Evolutionary conservation across 495 filamentous ascomycete genomes (phyloP).

Genomic region (Lasiosphaeriaceae sp.): DNA sequence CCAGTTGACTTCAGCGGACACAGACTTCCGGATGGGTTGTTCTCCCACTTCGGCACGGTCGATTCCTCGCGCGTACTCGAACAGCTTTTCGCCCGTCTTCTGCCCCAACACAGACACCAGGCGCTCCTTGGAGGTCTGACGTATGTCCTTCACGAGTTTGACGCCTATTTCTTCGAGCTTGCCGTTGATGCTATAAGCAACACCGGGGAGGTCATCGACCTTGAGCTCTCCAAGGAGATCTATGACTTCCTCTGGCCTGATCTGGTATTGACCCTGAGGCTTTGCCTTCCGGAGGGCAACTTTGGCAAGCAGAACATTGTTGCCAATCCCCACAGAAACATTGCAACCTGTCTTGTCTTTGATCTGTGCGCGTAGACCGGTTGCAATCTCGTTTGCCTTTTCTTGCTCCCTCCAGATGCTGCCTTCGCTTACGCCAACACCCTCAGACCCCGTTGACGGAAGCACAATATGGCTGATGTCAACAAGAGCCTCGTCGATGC

Average conservation of each 20-base stretch:
- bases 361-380: slow-evolving; percentile 60
- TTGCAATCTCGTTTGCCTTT: slow-evolving; percentile 72
- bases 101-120: slow-evolving; percentile 71
- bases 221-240: slow-evolving; percentile 70
- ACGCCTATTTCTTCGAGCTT: slow-evolving; percentile 86
- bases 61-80: slow-evolving; percentile 86
- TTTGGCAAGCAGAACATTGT: slow-evolving; percentile 86
- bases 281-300: slow-evolving; percentile 89
- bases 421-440: slow-evolving; percentile 62
- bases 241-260: slow-evolving; percentile 73
- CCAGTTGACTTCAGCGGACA: slow-evolving; percentile 97
- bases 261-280: slow-evolving; percentile 85
- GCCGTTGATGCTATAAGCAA: slow-evolving; percentile 77
- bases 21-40: slow-evolving; percentile 74
- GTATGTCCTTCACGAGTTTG: slow-evolving; percentile 76
- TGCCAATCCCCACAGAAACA: slow-evolving; percentile 92
- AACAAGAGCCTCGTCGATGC: slow-evolving; percentile 88
- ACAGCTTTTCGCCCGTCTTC: slow-evolving; percentile 89
- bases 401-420: slow-evolving; percentile 78
- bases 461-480: slow-evolving; percentile 70
- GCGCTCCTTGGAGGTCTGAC: slow-evolving; percentile 68
- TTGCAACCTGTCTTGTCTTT: slow-evolving; percentile 73
- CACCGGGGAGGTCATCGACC: slow-evolving; percentile 79
- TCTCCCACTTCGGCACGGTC: slow-evolving; percentile 84
- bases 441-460: slow-evolving; percentile 62